A percentile compares a stretch with the other conserved stretches of the same genome.
phyloP scores from a whole-genome alignment of 2,329 filamentous ascomycete species.

The Amesomyces nigricolor region DNA sequence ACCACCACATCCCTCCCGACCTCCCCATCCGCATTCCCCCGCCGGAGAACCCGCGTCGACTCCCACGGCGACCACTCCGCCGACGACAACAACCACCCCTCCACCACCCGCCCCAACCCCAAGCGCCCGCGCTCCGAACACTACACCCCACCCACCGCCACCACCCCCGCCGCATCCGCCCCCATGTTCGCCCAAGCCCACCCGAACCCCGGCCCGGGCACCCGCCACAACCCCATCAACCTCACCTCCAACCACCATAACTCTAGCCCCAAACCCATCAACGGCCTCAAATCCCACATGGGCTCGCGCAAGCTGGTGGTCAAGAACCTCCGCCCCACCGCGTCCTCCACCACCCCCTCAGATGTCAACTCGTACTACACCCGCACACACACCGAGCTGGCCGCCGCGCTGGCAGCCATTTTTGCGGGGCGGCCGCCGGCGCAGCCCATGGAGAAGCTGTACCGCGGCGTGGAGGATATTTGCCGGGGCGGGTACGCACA shows the following conservation, averaged over 20 bases:
- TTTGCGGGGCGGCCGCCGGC: constrained; percentile 59
- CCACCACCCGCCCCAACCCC: constrained; percentile 22
- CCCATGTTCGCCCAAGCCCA: constrained; percentile 30
- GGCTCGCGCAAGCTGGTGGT: constrained; percentile 86
- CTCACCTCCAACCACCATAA: constrained; percentile 34
- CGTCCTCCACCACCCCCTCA: constrained; percentile 33
- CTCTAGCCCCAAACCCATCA: constrained; percentile 23
- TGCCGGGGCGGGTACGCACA: constrained; percentile 72
- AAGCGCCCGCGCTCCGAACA: constrained; percentile 29
- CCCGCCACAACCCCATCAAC: constrained; percentile 39
- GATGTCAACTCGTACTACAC: constrained; percentile 74
- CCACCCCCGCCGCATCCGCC: constrained; percentile 4
- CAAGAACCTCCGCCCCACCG: constrained; percentile 66
- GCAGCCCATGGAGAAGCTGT: constrained; percentile 82
- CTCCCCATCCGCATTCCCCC: constrained; percentile 16
- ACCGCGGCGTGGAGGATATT: constrained; percentile 84
- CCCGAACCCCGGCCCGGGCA: constrained; percentile 24
- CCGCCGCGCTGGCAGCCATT: constrained; percentile 65
- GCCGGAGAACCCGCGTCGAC: constrained; percentile 29
- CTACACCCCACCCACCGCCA: constrained; percentile 11
- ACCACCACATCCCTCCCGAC: background rate
- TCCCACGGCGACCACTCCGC: constrained; percentile 22
- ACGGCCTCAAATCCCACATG: constrained; percentile 62
- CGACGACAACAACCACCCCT: constrained; percentile 1
- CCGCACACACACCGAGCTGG: constrained; percentile 67